A percentile compares a stretch with the other conserved stretches of the same genome.
Conservation (phyloP, 768 basidiomycete species). For the Termitomyces sp. region DNA sequence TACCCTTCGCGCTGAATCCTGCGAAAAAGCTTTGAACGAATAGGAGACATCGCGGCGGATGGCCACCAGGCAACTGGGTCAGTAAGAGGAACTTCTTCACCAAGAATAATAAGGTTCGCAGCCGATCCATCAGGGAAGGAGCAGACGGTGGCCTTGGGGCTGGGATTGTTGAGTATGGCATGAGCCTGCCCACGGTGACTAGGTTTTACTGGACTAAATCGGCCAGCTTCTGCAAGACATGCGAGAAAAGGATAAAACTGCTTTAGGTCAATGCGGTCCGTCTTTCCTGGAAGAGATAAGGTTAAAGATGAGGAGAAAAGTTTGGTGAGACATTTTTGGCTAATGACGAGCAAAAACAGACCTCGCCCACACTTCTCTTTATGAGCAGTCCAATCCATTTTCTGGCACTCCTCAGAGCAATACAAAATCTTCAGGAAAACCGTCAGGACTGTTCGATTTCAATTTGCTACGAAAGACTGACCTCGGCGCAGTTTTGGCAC, state of each 20-base stretch:
- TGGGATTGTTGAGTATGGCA: slow-evolving; percentile 24
- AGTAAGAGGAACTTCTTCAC: slow-evolving; percentile 15
- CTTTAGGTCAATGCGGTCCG: slow-evolving; percentile 23
- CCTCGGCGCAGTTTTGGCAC: slow-evolving; percentile 16
- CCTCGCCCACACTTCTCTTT: neutral
- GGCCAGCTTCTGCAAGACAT: slow-evolving; percentile 20
- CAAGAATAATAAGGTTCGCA: slow-evolving; percentile 26
- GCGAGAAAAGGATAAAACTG: slow-evolving; percentile 28
- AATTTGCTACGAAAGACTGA: no score
- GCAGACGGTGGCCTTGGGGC: slow-evolving; percentile 12
- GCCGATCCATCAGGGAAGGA: slow-evolving; percentile 21
- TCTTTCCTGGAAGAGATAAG: slow-evolving; percentile 11
- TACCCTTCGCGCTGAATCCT: slow-evolving; percentile 27
- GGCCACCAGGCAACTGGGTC: slow-evolving; percentile 27
- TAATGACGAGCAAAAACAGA: neutral
- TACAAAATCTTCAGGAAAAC: neutral
- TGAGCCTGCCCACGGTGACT: slow-evolving; percentile 22
- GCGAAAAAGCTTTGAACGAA: slow-evolving; percentile 23
- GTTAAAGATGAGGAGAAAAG: no score
- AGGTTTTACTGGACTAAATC: slow-evolving; percentile 14
- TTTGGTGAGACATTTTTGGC: neutral
- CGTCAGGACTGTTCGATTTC: no score
- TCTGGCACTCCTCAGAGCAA: neutral
- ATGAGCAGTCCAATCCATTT: neutral
- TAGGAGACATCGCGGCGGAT: slow-evolving; percentile 12